Base-by-base conservation (phyloP, 345 rosid species). In the Ceriops zippeliana region DNA sequence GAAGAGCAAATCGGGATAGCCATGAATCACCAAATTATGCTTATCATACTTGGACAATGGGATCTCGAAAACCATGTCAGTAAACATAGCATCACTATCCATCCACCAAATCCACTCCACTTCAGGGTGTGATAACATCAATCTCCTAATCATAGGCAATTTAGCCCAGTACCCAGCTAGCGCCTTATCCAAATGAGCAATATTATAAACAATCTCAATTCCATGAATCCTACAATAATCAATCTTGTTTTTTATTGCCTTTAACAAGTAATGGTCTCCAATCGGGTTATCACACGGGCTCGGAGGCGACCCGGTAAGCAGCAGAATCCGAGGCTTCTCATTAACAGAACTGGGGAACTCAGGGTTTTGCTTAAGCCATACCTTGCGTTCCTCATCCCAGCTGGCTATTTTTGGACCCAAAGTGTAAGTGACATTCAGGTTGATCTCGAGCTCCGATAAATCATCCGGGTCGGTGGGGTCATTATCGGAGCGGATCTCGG, bases 101-200 rank as follows among this genome's bases (percentile, higher is more conserved):
- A 93, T 90, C 98, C 98, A 93, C 96, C 97, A 89, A 75, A 93
- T 87, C 97, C 98, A 93, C 69, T 93, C 97, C 0, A 93, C 80
- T 54, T 93, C 96, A 9, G 97, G 98, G 57, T 90, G 96, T 22
- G 97, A 93, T 80, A 93, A 24, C 97, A 93, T 89, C 78, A 93
- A 65, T 68, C 83, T 84, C 87, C 98, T 79, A 52, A 93, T 70
- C 96, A 93, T 83, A 1, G 98, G 97, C 68, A 91, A 66, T 74
- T 93, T 91, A 0, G 97, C 97, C 98, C 98, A 93, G 57, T 93
- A 93, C 15, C 98, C 98, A 16, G 98, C 92, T 32, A 93, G 81
- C 74, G 91, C 97, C 76, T 77, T 86, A 58, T 93, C 97, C 77
- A 93, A 86, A 82, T 91, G 96, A 72, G 98, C 98, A 97, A 90